These are phyloP conservation scores for Tricladium varicosporioides DNA, from an alignment of 2,329 filamentous ascomycete species.

Conservation along the genomic window DNA sequence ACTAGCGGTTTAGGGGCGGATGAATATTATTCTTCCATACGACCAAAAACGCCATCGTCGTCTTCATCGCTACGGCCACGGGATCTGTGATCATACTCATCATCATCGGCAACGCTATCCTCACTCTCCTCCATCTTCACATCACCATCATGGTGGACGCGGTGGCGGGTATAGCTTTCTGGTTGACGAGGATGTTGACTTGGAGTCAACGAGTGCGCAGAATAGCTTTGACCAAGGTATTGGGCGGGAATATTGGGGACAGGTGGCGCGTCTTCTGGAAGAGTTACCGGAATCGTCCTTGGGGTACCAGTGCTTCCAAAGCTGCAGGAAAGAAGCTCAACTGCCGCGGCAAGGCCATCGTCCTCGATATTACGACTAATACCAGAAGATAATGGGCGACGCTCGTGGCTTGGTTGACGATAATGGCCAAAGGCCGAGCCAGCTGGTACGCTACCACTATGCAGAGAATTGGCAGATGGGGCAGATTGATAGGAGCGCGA, in stretches of 20 bases:
- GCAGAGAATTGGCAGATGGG: conserved; percentile 51
- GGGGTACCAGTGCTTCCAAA: conserved; percentile 65
- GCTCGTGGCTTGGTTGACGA: conserved; percentile 73
- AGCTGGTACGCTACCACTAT: conserved; percentile 50
- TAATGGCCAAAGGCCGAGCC: conserved; percentile 44
- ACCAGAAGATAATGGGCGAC: conserved; percentile 76
- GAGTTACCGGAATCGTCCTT: conserved; percentile 61
- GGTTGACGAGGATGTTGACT: conserved; percentile 59
- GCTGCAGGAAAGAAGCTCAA: conserved; percentile 87
- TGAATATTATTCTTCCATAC: conserved; percentile 78
- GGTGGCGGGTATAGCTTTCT: conserved; percentile 61
- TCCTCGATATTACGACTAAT: conserved; percentile 77
- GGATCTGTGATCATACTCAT: conserved; percentile 57
- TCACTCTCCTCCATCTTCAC: conserved; percentile 67
- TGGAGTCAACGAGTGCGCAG: conserved; percentile 55
- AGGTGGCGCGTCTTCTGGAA: conserved; percentile 75
- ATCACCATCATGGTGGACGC: conserved; percentile 57
- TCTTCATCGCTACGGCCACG: conserved; percentile 77
- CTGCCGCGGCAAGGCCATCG: conserved; percentile 80
- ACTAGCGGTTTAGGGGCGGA: not conserved
- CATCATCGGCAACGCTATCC: conserved; percentile 63
- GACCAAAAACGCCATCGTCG: conserved; percentile 92
- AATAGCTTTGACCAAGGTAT: conserved; percentile 63
- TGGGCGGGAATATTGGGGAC: conserved; percentile 83
- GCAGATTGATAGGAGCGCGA: conserved; percentile 81